A percentile compares a stretch with the other conserved stretches of the same genome.
phyloP scores from a whole-genome alignment of 2,329 filamentous ascomycete genomes.

The Trichoderma polysporum region DNA sequence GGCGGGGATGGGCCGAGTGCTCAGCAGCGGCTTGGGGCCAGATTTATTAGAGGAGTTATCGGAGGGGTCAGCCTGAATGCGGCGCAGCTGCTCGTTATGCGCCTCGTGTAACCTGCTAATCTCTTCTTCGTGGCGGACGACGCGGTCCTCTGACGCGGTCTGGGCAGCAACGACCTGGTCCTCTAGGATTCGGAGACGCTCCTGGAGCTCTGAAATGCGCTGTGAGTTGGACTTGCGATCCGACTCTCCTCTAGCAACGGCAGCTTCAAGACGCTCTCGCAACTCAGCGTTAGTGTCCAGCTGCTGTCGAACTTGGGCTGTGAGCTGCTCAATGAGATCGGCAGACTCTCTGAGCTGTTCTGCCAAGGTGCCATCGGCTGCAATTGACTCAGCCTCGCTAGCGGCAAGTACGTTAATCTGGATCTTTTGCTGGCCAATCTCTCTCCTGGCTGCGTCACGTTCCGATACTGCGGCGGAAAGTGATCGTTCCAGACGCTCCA shows the following conservation, averaged over 20 bases:
- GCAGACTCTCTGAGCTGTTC: slow-evolving; percentile 72
- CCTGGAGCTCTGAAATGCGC: slow-evolving; percentile 81
- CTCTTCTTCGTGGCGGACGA: slow-evolving; percentile 84
- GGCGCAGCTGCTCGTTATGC: slow-evolving; percentile 73
- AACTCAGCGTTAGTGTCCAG: slow-evolving; percentile 75
- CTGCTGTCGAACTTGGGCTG: slow-evolving; percentile 75
- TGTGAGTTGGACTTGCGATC: slow-evolving; percentile 78
- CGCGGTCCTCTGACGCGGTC: slow-evolving; percentile 79
- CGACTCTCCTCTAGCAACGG: slow-evolving; percentile 78
- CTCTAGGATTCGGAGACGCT: slow-evolving; percentile 76
- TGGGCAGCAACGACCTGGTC: slow-evolving; percentile 82
- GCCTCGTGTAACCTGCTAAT: slow-evolving; percentile 72
- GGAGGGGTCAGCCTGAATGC: slow-evolving; percentile 61
- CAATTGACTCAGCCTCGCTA: slow-evolving; percentile 55
- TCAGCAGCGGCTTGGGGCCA: slow-evolving; percentile 28
- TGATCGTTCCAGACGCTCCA: slow-evolving; percentile 65
- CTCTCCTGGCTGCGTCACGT: slow-evolving; percentile 67
- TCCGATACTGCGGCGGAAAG: slow-evolving; percentile 69
- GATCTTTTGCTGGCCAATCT: slow-evolving; percentile 60
- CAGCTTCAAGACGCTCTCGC: slow-evolving; percentile 72
- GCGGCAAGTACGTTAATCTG: slow-evolving; percentile 60
- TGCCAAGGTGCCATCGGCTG: slow-evolving; percentile 63
- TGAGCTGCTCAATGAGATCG: slow-evolving; percentile 74
- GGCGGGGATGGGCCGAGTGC: slow-evolving; percentile 50
- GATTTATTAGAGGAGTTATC: slow-evolving; percentile 36